These are phyloP conservation scores for Paramecium biaurelia DNA, from an alignment of 73 alveolate species.

Conservation along the genomic window DNA sequence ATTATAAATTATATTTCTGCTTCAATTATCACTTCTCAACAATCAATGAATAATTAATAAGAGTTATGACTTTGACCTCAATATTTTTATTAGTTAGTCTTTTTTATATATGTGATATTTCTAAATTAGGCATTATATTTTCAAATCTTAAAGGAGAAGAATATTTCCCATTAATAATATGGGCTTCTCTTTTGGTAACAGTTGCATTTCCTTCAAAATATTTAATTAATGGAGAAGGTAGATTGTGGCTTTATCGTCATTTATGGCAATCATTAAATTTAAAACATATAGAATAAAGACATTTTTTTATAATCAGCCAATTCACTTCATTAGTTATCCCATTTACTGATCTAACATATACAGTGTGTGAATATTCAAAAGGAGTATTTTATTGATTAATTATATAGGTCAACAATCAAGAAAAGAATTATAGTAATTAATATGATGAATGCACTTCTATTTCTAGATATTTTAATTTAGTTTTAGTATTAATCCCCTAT, in stretches of 20 bases:
- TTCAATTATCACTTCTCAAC: conserved; percentile 50
- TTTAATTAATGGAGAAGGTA: neutral
- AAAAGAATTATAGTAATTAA: neutral
- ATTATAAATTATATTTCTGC: neutral
- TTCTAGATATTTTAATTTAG: neutral
- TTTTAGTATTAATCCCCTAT: neutral
- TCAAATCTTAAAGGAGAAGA: neutral
- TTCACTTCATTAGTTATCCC: conserved; percentile 40
- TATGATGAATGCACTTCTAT: neutral
- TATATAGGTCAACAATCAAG: neutral
- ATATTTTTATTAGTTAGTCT: neutral
- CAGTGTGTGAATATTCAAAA: neutral
- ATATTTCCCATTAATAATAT: neutral
- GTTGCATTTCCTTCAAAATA: neutral
- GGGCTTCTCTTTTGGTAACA: neutral
- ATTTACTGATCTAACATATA: conserved; percentile 4
- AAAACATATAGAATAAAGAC: neutral
- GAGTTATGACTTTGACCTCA: conserved; percentile 21
- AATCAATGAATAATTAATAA: neutral
- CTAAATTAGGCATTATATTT: neutral
- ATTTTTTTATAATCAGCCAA: neutral
- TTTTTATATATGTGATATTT: neutral
- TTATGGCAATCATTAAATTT: neutral
- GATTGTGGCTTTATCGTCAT: neutral
- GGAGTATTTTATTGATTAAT: neutral